These are phyloP conservation scores for Globisporangium lucens DNA, from an alignment of 352 stramenopile genomes.

Conservation along the genomic window DNA sequence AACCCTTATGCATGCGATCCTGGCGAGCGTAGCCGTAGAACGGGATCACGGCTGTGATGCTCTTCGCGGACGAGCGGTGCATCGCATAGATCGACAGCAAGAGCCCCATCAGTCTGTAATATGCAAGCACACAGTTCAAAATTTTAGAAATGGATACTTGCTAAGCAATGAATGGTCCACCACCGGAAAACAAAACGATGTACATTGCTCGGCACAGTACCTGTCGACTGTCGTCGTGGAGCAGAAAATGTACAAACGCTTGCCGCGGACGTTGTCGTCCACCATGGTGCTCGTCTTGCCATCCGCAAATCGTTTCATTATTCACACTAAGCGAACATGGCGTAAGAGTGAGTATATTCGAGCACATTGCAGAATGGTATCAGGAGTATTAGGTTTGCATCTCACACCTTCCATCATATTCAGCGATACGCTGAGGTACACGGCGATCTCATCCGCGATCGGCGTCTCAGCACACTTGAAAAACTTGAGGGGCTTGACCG, in stretches of 20 bases:
- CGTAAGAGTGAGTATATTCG: not conserved
- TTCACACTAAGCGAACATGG: not conserved
- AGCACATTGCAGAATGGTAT: not conserved
- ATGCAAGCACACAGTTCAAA: not conserved
- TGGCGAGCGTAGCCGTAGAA: slow-evolving; percentile 87
- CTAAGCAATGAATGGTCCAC: not conserved
- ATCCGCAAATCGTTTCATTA: slow-evolving; percentile 50
- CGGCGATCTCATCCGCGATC: slow-evolving; percentile 82
- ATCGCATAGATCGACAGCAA: slow-evolving; percentile 82
- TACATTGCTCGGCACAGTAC: slow-evolving; percentile 23
- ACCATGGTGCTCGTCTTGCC: slow-evolving; percentile 77
- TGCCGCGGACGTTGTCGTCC: slow-evolving; percentile 74
- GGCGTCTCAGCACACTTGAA: slow-evolving; percentile 87
- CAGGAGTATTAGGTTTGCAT: not conserved
- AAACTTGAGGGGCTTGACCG: slow-evolving; percentile 82
- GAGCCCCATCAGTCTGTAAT: slow-evolving; percentile 73
- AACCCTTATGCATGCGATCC: slow-evolving; percentile 82
- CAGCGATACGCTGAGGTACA: slow-evolving; percentile 73
- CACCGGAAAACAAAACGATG: not conserved
- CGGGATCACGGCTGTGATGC: slow-evolving; percentile 84
- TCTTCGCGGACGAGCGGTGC: slow-evolving; percentile 79
- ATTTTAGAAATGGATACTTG: not conserved
- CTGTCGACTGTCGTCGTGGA: slow-evolving; percentile 87
- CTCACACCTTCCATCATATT: slow-evolving; percentile 63
- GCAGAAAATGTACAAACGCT: slow-evolving; percentile 84